A percentile compares a stretch with the other conserved stretches of the same genome.
Conservation (phyloP, 2,329 filamentous ascomycete genomes). For the Didymosphaeria variabile region DNA sequence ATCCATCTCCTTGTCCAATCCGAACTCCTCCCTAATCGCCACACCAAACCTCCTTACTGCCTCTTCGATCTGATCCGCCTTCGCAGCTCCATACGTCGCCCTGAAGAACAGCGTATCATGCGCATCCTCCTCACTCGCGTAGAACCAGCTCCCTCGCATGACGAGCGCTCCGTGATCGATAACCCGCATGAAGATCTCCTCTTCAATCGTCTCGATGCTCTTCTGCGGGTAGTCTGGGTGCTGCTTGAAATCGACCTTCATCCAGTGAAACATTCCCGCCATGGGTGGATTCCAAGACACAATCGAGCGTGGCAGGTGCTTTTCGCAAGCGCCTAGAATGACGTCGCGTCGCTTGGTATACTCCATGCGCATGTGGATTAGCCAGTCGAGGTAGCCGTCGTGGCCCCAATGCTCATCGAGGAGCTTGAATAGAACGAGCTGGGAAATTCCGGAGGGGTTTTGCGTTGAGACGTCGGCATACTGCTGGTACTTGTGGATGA, state of each 20-base stretch:
- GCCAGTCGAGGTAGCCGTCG: conserved; percentile 85
- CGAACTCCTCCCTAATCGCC: conserved; percentile 72
- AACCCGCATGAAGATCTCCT: conserved; percentile 82
- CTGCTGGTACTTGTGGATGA: conserved; percentile 82
- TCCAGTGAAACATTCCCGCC: conserved; percentile 96
- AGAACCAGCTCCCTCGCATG: conserved; percentile 90
- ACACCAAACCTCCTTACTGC: conserved; percentile 72
- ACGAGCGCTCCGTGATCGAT: conserved; percentile 82
- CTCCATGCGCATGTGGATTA: conserved; percentile 80
- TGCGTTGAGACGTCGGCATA: conserved; percentile 87
- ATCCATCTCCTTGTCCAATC: conserved; percentile 44
- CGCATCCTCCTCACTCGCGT: conserved; percentile 71
- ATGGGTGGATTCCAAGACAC: conserved; percentile 81
- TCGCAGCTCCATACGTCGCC: conserved; percentile 86
- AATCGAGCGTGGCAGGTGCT: conserved; percentile 75
- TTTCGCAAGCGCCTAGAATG: conserved; percentile 81
- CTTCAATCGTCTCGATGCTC: conserved; percentile 73
- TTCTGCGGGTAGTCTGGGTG: conserved; percentile 67
- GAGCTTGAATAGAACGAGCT: conserved; percentile 85
- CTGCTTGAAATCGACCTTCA: conserved; percentile 71
- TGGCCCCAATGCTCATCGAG: conserved; percentile 96
- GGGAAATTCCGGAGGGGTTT: conserved; percentile 83
- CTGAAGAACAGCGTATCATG: conserved; percentile 81
- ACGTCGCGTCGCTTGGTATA: conserved; percentile 83
- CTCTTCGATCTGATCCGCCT: conserved; percentile 59